Evolutionary conservation across 306 rosid species (phyloP).

Genomic region (Quercus engelmannii): DNA sequence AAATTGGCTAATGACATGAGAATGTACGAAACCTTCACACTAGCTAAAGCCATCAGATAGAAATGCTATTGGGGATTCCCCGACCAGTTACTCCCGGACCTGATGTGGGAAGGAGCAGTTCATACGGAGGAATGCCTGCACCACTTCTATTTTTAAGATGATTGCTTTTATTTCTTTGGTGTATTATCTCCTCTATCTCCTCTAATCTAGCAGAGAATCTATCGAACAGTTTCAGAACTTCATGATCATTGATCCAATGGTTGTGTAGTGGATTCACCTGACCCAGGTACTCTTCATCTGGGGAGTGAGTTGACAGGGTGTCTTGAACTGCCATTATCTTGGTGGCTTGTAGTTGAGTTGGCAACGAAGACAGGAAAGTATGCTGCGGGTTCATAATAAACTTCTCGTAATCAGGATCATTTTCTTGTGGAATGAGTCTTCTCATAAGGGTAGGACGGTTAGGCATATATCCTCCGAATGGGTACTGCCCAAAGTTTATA

Average conservation of each 20-base stretch:
- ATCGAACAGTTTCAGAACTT: conserved; percentile 38
- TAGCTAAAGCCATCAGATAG: conserved; percentile 47
- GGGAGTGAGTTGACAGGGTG: conserved; percentile 82
- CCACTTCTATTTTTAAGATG: conserved; percentile 73
- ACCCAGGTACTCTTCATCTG: conserved; percentile 98
- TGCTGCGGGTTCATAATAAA: conserved; percentile 70
- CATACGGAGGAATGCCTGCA: conserved; percentile 91
- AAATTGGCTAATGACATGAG: not conserved
- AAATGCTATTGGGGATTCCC: conserved; percentile 85
- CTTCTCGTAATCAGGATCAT: conserved; percentile 51
- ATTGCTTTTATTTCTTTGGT: conserved; percentile 55
- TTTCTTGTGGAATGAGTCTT: conserved; percentile 75
- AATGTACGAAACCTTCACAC: not conserved
- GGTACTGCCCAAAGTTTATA: conserved; percentile 93
- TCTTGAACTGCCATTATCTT: conserved; percentile 99
- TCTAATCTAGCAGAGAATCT: conserved; percentile 59
- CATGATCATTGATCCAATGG: conserved; percentile 67
- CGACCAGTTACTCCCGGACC: conserved; percentile 95
- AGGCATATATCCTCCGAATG: conserved; percentile 93
- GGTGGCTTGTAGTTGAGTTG: conserved; percentile 96
- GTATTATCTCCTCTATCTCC: conserved; percentile 77
- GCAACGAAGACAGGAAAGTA: conserved; percentile 71
- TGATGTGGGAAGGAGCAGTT: conserved; percentile 70
- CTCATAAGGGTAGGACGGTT: conserved; percentile 90
- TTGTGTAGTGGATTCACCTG: conserved; percentile 50